Percentiles rank a stretch among this genome's conserved stretches.
phyloP scores from a whole-genome alignment of 2,329 filamentous ascomycete species.

The Fusarium drepaniforme region DNA sequence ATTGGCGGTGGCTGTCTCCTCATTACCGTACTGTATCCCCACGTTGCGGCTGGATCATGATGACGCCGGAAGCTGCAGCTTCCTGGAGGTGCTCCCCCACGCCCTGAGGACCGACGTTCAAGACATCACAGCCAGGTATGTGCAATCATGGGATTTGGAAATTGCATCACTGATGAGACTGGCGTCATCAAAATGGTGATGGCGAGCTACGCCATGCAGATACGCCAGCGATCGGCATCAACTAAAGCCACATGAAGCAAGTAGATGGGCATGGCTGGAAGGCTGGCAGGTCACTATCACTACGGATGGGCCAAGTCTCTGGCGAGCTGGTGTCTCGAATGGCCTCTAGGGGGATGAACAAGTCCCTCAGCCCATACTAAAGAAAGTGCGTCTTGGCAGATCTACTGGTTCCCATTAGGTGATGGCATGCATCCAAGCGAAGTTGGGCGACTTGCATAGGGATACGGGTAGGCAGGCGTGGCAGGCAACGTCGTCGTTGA shows the following conservation, averaged over 20 bases:
- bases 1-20: neutral
- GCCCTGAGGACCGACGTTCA: neutral
- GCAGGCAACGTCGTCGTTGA: neutral
- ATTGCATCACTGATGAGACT: conserved; percentile 21
- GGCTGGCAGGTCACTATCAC: conserved; percentile 3
- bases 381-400: conserved; percentile 16
- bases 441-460: conserved; percentile 8
- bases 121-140: neutral
- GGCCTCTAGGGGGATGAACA: neutral
- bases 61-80: neutral
- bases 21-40: neutral
- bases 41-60: neutral
- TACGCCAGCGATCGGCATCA: conserved; percentile 17
- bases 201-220: neutral
- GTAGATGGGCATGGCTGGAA: neutral
- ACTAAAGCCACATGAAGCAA: conserved; percentile 15
- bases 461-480: neutral
- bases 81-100: neutral
- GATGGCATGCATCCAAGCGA: conserved; percentile 28
- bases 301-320: conserved; percentile 15
- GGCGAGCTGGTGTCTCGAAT: conserved; percentile 18
- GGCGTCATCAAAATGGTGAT: conserved; percentile 12
- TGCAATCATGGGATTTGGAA: conserved; percentile 16
- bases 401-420: conserved; percentile 4
- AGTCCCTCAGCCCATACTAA: neutral